phyloP scores from a whole-genome alignment of 73 alveolate species.

The Tetrahymena elliotti region DNA sequence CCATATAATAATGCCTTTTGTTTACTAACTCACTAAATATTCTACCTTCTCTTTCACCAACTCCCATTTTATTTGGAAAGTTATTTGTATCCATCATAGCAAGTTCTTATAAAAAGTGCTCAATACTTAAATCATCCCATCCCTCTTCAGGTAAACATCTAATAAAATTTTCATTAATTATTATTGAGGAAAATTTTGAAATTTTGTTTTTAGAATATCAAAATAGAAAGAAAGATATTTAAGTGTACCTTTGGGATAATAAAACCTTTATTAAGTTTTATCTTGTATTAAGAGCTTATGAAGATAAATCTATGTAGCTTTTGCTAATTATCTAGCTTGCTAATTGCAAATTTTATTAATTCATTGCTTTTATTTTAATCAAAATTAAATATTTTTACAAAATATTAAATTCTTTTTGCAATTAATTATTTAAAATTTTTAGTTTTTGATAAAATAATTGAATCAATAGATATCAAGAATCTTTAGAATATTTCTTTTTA shows the following conservation, averaged over 20 bases:
- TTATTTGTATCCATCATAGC: constrained; percentile 92
- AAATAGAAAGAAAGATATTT: not conserved
- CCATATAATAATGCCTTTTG: constrained; percentile 83
- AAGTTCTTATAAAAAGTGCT: constrained; percentile 57
- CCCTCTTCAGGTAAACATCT: constrained; percentile 74
- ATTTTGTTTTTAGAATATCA: not conserved
- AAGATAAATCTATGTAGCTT: constrained; percentile 12
- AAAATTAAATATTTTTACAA: not conserved
- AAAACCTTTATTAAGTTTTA: constrained; percentile 12
- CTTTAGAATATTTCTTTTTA: too few species aligned
- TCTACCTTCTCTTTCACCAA: constrained; percentile 98
- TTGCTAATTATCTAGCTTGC: constrained; percentile 10
- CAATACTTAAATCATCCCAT: constrained; percentile 68
- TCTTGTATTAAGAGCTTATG: constrained; percentile 22
- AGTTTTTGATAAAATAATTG: too few species aligned
- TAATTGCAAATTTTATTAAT: constrained; percentile 9
- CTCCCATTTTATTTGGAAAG: constrained; percentile 80
- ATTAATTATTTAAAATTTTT: too few species aligned
- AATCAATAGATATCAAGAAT: too few species aligned
- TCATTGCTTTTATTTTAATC: not conserved
- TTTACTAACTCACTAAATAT: constrained; percentile 72
- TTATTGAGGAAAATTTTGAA: not conserved
- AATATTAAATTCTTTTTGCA: not conserved
- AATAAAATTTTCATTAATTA: not conserved
- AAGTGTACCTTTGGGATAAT: not conserved